Evolutionary conservation across 805 yeast species (phyloP), one percentile per base, ranked within the genome.

Genomic region (Kazachstania taianensis): DNA sequence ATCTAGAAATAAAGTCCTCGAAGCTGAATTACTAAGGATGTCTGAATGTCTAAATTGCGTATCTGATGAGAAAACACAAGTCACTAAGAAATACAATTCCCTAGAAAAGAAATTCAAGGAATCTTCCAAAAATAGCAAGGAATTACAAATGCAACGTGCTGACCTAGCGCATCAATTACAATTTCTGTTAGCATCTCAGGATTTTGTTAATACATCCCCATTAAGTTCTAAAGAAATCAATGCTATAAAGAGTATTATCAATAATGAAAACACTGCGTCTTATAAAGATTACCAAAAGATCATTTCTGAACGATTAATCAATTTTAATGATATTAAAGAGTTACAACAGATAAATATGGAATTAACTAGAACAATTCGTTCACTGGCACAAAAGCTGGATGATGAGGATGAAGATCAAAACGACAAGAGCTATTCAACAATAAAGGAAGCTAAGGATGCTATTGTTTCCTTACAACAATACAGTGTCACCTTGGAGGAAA

Each of bases 81-180:
- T 66, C 15, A 46, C 43, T 19, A 46, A 39, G 36, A 44, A 57
- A 7, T 43, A 53, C 3, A 33, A 30, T 4, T 50, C 52, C n/a
- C 18, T 48, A 3, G 29, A 42, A 1, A 35, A 38, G 3, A 56
- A 52, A 36, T 26, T 59, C 2, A 43, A 49, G 16, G 56, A 59
- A 26, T 47, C 63, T 48, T 52, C 69, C 55, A 28, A 42, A 5
- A 58, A 60, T 19, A 56, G 63, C 16, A 41, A 67, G 17, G 43
- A 71, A 5, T 54, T 81, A 42, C 66, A 69, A 30, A 72, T 69
- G 38, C 75, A 79, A 43, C 71, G 79, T 29, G 61, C 68, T 20
- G 96, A 89, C 50, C 62, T 89, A 27, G 82, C 94, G 5, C 74
- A 77, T 29, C 97, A 89, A 54, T 70, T 92, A n/a, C 84, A 82